These are phyloP conservation scores for Spencermartinsiella ligniputridi DNA, from an alignment of 1,139 yeast species.

Conservation along the genomic window DNA sequence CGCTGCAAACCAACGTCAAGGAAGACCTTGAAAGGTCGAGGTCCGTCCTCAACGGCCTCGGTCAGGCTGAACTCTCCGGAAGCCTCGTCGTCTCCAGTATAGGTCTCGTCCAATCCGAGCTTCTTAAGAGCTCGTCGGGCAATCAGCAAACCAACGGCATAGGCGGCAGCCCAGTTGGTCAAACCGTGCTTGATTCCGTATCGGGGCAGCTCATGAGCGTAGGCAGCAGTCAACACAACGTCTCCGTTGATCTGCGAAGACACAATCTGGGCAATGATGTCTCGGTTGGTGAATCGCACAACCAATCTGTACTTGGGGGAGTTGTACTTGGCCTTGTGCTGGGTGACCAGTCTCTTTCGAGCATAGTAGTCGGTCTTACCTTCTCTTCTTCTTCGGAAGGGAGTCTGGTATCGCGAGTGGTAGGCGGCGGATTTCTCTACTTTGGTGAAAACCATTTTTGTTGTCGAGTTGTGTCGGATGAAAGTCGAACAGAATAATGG, in stretches of 20 bases:
- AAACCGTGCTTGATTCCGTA: constrained; percentile 99
- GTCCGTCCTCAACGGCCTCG: constrained; percentile 99
- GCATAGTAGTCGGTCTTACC: constrained; percentile 99
- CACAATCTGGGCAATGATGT: constrained; percentile 95
- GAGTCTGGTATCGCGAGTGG: constrained; percentile 99
- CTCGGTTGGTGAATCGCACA: constrained; percentile 99
- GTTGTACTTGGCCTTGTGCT: constrained; percentile 99
- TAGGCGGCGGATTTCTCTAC: constrained; percentile 78
- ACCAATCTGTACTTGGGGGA: constrained; percentile 99
- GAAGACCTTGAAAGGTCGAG: constrained; percentile 99
- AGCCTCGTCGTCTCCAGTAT: constrained; percentile 98
- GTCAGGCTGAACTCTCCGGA: constrained; percentile 98
- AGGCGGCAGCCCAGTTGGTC: constrained; percentile 99
- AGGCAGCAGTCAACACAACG: constrained; percentile 93
- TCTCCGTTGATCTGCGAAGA: constrained; percentile 98
- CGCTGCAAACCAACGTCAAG: constrained; percentile 99
- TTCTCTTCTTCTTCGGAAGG: constrained; percentile 99
- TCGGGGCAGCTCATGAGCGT: constrained; percentile 97
- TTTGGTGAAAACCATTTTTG: constrained; percentile 74
- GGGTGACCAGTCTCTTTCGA: constrained; percentile 99
- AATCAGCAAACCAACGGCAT: constrained; percentile 97
- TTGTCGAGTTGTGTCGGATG: constrained; percentile 8
- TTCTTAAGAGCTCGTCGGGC: constrained; percentile 99
- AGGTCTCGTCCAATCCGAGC: constrained; percentile 97
- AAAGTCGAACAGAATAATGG: background rate